These are phyloP conservation scores for Cyclotella sp. DNA, from an alignment of 108 stramenopile genomes.

Conservation along the genomic window DNA sequence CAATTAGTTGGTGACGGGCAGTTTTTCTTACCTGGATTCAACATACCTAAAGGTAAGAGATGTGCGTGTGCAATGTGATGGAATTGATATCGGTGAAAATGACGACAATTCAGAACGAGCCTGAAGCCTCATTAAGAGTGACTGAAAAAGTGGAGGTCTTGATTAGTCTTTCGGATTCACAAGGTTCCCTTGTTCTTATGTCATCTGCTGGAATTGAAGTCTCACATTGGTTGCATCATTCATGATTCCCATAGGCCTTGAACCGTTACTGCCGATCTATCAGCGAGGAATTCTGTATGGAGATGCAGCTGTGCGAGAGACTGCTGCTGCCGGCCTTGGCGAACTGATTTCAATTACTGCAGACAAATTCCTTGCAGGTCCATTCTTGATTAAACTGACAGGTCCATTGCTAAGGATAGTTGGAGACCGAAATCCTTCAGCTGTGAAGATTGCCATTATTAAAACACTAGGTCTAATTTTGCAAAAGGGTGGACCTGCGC, in stretches of 20 bases:
- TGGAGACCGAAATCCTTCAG: slow-evolving; percentile 93
- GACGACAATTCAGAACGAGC: slow-evolving; percentile 60
- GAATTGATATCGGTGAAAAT: slow-evolving; percentile 24
- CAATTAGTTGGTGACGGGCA: slow-evolving; percentile 79
- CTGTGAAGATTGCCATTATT: slow-evolving; percentile 94
- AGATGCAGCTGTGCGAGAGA: slow-evolving; percentile 76
- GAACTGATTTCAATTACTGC: slow-evolving; percentile 92
- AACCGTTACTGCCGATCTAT: slow-evolving; percentile 96
- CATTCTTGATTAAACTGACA: slow-evolving; percentile 95
- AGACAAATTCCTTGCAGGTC: slow-evolving; percentile 87
- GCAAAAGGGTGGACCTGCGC: slow-evolving; percentile 89
- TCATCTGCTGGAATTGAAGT: slow-evolving; percentile 3
- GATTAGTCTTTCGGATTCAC: slow-evolving; percentile 91
- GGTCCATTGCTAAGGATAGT: slow-evolving; percentile 98
- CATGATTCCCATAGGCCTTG: slow-evolving; percentile 71
- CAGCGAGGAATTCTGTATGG: slow-evolving; percentile 96
- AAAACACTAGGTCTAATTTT: slow-evolving; percentile 90
- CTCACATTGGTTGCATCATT: slow-evolving; percentile 6
- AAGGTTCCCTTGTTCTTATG: neutral
- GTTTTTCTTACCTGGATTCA: slow-evolving; percentile 94
- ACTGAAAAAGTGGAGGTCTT: slow-evolving; percentile 44
- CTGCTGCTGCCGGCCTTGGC: slow-evolving; percentile 93
- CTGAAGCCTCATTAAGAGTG: slow-evolving; percentile 25
- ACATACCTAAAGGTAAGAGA: slow-evolving; percentile 89
- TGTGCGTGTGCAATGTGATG: neutral